These are phyloP conservation scores for Leccinum rimulosum DNA, from an alignment of 768 basidiomycete species.

Conservation along the genomic window DNA sequence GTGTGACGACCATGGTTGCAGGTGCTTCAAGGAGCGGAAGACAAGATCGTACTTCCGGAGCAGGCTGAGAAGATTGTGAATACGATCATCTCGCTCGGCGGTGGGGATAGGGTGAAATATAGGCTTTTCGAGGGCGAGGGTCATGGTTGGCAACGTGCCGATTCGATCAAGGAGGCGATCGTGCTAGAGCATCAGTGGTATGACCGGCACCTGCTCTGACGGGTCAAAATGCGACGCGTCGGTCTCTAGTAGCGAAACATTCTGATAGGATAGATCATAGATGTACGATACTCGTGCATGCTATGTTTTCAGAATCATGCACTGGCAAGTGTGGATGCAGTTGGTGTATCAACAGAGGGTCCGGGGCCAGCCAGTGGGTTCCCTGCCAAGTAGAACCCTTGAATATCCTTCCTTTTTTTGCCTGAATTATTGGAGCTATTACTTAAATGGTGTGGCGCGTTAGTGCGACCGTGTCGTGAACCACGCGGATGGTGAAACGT, in stretches of 20 bases:
- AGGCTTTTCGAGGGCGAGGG: slow-evolving; percentile 45
- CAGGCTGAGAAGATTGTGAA: slow-evolving; percentile 46
- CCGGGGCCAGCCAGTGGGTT: no score
- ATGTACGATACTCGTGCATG: neutral
- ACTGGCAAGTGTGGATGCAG: no score
- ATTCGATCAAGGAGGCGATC: slow-evolving; percentile 37
- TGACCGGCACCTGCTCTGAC: slow-evolving; percentile 15
- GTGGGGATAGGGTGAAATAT: slow-evolving; percentile 32
- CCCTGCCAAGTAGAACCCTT: no score
- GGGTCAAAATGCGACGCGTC: neutral
- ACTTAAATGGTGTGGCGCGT: no score
- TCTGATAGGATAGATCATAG: neutral
- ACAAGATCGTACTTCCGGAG: slow-evolving; percentile 63
- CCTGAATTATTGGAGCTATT: no score
- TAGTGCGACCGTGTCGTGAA: no score
- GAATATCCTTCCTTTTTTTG: neutral
- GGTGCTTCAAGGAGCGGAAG: slow-evolving; percentile 66
- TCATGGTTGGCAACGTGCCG: slow-evolving; percentile 38
- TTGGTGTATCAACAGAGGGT: no score
- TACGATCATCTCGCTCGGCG: slow-evolving; percentile 20
- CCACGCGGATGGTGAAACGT: no score
- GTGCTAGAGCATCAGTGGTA: slow-evolving; percentile 38
- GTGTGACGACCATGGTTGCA: slow-evolving; percentile 20
- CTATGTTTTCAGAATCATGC: neutral
- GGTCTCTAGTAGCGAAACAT: neutral